Evolutionary conservation across 2,329 filamentous ascomycete species (phyloP).

Genomic region (Leptographium lundbergii): DNA sequence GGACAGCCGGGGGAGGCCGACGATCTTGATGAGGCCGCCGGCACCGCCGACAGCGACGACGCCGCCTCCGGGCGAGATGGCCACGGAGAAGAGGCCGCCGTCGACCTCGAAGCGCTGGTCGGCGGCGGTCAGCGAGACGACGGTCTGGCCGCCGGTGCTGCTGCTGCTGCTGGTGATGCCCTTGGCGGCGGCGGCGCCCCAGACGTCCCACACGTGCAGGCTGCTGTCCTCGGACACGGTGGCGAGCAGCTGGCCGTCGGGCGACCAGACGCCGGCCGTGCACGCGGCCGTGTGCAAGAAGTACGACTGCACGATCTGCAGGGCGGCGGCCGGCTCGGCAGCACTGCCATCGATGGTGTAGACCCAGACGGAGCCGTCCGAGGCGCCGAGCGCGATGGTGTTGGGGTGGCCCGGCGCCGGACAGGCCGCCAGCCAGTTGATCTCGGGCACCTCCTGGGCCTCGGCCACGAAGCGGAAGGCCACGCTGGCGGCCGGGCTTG

Average conservation of each 20-base stretch:
- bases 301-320: slow-evolving; percentile 81
- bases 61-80: slow-evolving; percentile 64
- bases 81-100: slow-evolving; percentile 80
- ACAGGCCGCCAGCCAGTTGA: slow-evolving; percentile 79
- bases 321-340: slow-evolving; percentile 41
- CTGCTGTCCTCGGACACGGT: slow-evolving; percentile 83
- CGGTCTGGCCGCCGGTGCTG: slow-evolving; percentile 35
- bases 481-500: slow-evolving; percentile 21
- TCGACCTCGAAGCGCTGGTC: slow-evolving; percentile 90
- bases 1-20: slow-evolving; percentile 61
- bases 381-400: slow-evolving; percentile 74
- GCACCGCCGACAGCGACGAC: slow-evolving; percentile 82
- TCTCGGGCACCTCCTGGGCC: slow-evolving; percentile 81
- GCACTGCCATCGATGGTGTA: slow-evolving; percentile 60
- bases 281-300: slow-evolving; percentile 79
- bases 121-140: slow-evolving; percentile 62
- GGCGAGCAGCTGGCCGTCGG: slow-evolving; percentile 73
- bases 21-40: slow-evolving; percentile 71
- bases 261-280: slow-evolving; percentile 83
- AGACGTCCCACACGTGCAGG: slow-evolving; percentile 88
- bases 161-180: slow-evolving; percentile 21
- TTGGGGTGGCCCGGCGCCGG: slow-evolving; percentile 62
- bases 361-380: slow-evolving; percentile 89
- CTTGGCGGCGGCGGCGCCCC: slow-evolving; percentile 57
- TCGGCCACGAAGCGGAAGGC: slow-evolving; percentile 54